Evolutionary conservation across 331 rosid genomes (phyloP), one percentile per base, ranked within the genome.

Genomic region (Cucumis variabilis): DNA sequence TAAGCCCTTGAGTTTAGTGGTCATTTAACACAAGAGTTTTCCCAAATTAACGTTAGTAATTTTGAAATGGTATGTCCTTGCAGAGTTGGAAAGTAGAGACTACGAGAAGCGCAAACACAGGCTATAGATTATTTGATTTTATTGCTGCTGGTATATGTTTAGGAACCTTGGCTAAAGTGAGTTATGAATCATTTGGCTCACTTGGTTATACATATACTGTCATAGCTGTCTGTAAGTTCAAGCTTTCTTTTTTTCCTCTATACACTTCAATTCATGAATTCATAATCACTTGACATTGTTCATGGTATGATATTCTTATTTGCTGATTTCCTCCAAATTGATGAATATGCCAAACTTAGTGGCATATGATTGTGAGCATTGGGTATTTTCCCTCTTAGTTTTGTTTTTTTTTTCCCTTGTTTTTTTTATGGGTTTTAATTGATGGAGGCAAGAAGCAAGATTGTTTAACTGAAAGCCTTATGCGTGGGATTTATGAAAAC

Each of bases 131-230:
- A 90, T 90, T 90, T 97, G 71, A 96, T 97, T 87, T 89, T 94
- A 90, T 91, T 97, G 87, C 89, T 97, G 99, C 99, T 81, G 99
- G 99, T 68, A 89, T 96, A 83, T 97, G 98, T 93, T 88, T 97
- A 88, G 99, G 98, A 90, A 94, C 98, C 82, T 93, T 97, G 76
- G 99, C 99, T 75, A 97, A 96, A 94, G 96, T 97, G 92, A 94
- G 98, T 27, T 98, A 97, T 84, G 98, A 97, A 90, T 83, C 99
- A 6, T 96, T 97, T 81, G 99, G 99, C 80, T 88, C 94, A 82
- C 94, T 92, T 8, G 99, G 98, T 89, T 97, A 97, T 90, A 97
- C 98, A 83, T 97, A 94, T 89, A 95, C 99, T 6, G 99, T 97
- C 74, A 96, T 95, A 88, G 94, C 99, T 89, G 98, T 94, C 65